Evolutionary conservation across 352 stramenopile species (phyloP).

Genomic region (Phytophthora constricta): DNA sequence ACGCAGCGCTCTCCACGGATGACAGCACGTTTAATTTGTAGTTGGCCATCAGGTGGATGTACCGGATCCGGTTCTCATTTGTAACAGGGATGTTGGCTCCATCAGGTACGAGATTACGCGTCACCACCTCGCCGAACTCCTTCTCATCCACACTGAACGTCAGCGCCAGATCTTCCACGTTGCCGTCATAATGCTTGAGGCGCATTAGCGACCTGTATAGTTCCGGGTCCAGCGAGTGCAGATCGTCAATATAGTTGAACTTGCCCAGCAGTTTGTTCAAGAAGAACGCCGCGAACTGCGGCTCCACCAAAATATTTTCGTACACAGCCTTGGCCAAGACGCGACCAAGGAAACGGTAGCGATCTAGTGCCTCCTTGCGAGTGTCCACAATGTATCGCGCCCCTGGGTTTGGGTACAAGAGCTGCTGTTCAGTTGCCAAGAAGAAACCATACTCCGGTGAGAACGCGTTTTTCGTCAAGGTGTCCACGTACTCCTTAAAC

Average conservation of each 20-base stretch:
- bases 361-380: conserved; percentile 81
- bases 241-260: conserved; percentile 91
- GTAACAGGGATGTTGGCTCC: conserved; percentile 91
- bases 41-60: conserved; percentile 97
- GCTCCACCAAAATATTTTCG: conserved; percentile 96
- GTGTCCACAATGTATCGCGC: conserved; percentile 74
- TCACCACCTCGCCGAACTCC: conserved; percentile 73
- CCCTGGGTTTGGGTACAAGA: conserved; percentile 96
- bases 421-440: conserved; percentile 71
- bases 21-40: conserved; percentile 95
- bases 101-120: conserved; percentile 81
- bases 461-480: conserved; percentile 92
- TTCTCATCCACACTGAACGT: conserved; percentile 92
- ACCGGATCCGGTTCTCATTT: conserved; percentile 94
- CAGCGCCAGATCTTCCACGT: conserved; percentile 93
- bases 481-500: conserved; percentile 98
- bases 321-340: conserved; percentile 96
- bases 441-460: conserved; percentile 86
- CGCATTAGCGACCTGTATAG: conserved; percentile 97
- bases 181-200: conserved; percentile 94
- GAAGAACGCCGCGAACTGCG: conserved; percentile 97
- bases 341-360: conserved; percentile 96
- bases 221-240: conserved; percentile 93
- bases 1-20: conserved; percentile 61
- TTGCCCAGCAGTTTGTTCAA: conserved; percentile 94